Evolutionary conservation across 2,329 filamentous ascomycete genomes (phyloP).

Genomic region (Fusarium sambucinum): DNA sequence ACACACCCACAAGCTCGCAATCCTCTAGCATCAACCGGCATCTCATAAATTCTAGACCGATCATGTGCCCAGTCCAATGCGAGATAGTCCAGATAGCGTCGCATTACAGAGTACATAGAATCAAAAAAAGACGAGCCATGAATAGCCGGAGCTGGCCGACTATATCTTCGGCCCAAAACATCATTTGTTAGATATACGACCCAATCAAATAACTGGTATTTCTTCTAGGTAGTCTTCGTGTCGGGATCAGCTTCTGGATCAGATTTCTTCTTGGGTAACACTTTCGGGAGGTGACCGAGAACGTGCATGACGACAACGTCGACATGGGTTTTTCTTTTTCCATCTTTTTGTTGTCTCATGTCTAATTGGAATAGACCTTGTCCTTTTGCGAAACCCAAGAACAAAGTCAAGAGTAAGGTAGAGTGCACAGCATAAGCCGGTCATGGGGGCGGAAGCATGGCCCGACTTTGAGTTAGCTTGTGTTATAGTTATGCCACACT

Average conservation of each 20-base stretch:
- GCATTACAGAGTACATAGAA: background rate
- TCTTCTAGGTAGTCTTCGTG: constrained; percentile 14
- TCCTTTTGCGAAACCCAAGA: background rate
- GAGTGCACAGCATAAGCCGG: background rate
- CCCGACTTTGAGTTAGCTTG: background rate
- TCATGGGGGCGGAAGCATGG: background rate
- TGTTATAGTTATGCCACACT: constrained; percentile 1
- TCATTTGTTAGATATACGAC: constrained; percentile 24
- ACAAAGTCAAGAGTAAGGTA: background rate
- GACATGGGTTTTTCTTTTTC: constrained; percentile 6
- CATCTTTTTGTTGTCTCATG: background rate
- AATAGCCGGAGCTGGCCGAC: constrained; percentile 34
- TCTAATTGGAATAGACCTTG: background rate
- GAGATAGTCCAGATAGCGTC: constrained; percentile 23
- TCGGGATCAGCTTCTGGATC: constrained; percentile 14
- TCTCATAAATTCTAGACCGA: constrained; percentile 26
- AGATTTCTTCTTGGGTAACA: constrained; percentile 24
- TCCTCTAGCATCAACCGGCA: constrained; percentile 14
- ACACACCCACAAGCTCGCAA: constrained; percentile 14
- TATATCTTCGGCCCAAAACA: constrained; percentile 14
- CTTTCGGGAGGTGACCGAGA: constrained; percentile 41
- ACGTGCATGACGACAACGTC: constrained; percentile 24
- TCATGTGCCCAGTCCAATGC: constrained; percentile 26
- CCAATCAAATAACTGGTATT: constrained; percentile 8
- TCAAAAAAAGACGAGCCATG: constrained; percentile 33